Evolutionary conservation across 306 rosid genomes (phyloP).

Genomic region (Adenanthera pavonina): DNA sequence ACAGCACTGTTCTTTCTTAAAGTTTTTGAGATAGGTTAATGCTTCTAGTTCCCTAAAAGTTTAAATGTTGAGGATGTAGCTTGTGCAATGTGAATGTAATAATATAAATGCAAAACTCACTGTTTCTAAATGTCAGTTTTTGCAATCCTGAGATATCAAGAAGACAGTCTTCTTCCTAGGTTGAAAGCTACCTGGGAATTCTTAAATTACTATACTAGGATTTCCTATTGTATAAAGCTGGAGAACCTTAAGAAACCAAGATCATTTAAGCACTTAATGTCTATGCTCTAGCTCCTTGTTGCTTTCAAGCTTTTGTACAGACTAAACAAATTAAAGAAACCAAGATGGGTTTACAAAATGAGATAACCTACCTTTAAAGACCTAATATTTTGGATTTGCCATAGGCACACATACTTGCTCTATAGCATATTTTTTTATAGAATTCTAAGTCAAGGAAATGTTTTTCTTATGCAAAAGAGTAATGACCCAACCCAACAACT

Average conservation of each 20-base stretch:
- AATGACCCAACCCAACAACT: neutral
- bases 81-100: neutral
- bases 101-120: neutral
- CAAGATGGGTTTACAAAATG: neutral
- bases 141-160: neutral
- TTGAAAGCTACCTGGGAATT: neutral
- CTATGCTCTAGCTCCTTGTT: neutral
- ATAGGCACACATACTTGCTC: neutral
- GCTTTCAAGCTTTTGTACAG: neutral
- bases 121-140: conserved; percentile 5
- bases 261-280: neutral
- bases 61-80: neutral
- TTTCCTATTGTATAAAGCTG: no score
- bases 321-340: neutral
- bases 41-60: conserved; percentile 1
- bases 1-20: conserved; percentile 23
- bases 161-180: neutral
- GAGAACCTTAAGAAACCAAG: neutral
- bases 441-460: neutral
- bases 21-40: neutral
- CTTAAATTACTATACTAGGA: neutral
- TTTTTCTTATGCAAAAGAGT: neutral
- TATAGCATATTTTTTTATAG: neutral
- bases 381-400: neutral
- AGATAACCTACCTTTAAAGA: neutral